phyloP scores from a whole-genome alignment of 257 asterid genomes.

The Nyctanthes arbortristis region DNA sequence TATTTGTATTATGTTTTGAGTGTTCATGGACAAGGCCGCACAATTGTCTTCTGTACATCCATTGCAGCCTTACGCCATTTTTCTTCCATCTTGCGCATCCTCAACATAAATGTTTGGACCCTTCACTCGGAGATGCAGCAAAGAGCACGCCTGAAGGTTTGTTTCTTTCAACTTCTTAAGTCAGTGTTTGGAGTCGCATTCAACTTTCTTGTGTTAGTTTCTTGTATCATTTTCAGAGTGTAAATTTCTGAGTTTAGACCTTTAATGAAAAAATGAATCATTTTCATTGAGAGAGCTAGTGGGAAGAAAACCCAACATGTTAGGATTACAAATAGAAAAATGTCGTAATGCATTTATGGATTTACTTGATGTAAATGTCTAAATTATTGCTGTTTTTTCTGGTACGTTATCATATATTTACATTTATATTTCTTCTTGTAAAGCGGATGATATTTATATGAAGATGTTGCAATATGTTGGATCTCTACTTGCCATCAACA shows the following conservation, averaged over 20 bases:
- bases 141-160: constrained; percentile 93
- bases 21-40: constrained; percentile 89
- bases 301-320: too few species aligned
- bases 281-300: too few species aligned
- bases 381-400: neutral
- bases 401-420: neutral
- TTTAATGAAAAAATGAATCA: too few species aligned
- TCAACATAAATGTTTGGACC: constrained; percentile 65
- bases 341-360: neutral
- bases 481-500: constrained; percentile 7
- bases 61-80: constrained; percentile 92
- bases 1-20: constrained; percentile 80
- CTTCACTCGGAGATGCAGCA: constrained; percentile 99
- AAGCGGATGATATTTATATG: neutral
- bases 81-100: constrained; percentile 74
- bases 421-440: constrained; percentile 2
- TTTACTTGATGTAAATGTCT: neutral
- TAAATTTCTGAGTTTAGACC: too few species aligned
- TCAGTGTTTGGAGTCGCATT: constrained; percentile 5
- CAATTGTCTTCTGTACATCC: constrained; percentile 93
- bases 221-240: neutral
- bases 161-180: constrained; percentile 17
- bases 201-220: constrained; percentile 10
- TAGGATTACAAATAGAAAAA: too few species aligned
- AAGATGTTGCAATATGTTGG: neutral